These are phyloP conservation scores for Calendula officinalis DNA, from an alignment of 129 eudicot species.

Conservation along the genomic window DNA sequence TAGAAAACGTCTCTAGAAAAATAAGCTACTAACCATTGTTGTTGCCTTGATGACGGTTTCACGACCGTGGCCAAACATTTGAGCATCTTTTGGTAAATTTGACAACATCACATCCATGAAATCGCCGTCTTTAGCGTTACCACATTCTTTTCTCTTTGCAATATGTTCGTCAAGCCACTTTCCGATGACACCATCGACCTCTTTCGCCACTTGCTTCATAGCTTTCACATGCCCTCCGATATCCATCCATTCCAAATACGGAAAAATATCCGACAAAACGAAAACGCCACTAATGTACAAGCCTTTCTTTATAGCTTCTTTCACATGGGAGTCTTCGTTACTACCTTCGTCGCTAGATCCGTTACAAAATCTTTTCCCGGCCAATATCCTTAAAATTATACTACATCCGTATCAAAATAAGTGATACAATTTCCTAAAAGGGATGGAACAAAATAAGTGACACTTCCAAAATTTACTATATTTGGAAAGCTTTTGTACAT, in stretches of 20 bases:
- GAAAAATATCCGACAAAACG: slow-evolving; percentile 50
- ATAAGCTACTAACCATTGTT: slow-evolving; percentile 22
- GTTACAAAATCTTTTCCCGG: slow-evolving; percentile 36
- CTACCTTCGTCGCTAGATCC: neutral
- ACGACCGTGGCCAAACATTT: slow-evolving; percentile 17
- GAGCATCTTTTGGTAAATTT: slow-evolving; percentile 25
- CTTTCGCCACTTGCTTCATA: slow-evolving; percentile 36
- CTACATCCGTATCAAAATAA: too few species aligned
- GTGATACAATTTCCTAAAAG: too few species aligned
- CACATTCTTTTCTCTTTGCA: slow-evolving; percentile 15
- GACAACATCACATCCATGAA: slow-evolving; percentile 52
- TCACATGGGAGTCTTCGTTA: slow-evolving; percentile 3
- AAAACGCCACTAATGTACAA: slow-evolving; percentile 50
- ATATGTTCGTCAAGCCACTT: slow-evolving; percentile 47
- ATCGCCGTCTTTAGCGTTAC: slow-evolving; percentile 16
- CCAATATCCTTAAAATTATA: slow-evolving; percentile 34
- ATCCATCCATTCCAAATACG: slow-evolving; percentile 51
- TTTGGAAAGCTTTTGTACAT: too few species aligned
- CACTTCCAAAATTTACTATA: too few species aligned
- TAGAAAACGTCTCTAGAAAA: neutral
- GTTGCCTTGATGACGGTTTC: slow-evolving; percentile 55
- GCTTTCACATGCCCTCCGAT: slow-evolving; percentile 47
- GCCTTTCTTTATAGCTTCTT: slow-evolving; percentile 32
- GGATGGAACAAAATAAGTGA: too few species aligned
- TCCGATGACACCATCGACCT: slow-evolving; percentile 34